Base-by-base conservation (phyloP, 2,329 filamentous ascomycete genomes). In the Ilyonectria mors-panacis region DNA sequence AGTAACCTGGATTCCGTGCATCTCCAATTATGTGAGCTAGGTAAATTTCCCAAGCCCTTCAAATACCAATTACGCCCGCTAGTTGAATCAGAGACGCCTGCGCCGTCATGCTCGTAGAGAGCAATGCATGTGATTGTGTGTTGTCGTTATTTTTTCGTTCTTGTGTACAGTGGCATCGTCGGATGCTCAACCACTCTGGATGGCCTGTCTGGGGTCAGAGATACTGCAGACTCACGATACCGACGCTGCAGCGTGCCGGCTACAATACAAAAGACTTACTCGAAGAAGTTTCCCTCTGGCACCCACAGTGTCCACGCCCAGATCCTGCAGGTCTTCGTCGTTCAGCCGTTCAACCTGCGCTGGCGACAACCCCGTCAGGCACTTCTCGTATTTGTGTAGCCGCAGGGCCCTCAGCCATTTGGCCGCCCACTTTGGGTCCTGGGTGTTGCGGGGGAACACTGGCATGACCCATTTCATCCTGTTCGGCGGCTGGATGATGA, bases 321-420 rank as follows among this genome's bases (percentile, higher is more conserved):
- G 54, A 15, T 74, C 67, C 33, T 72, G 72, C 35, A 75, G 53
- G 17, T 72, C 73, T 17, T 66, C 67, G 3, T 75, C 73, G 7
- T 48, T 59, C 37, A 75, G 48, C 19, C 58, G 58, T 4, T 65
- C 42, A 47, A 75, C 70, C 33, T 75, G 69, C 12, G 67, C 51
- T 30, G 73, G 73, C 26, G 73, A 73, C 65, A 75, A 47, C 12
- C 73, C 73, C 17, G 62, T 28, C 19, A 75, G 39, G 37, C 73
- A 75, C 47, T 62, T 68, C 44, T 75, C 73, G 42, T 75, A 75
- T 30, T 76, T 75, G 63, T 75, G 73, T 26, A 75, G 56, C 39
- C 73, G 75, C 60, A 75, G 55, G 47, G 73, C 70, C 60, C 72
- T 70, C 39, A 75, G 65, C 73, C 73, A 75, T 65, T 76, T 75